Conservation (phyloP, 768 basidiomycete genomes). For the Podaxis sp. region DNA sequence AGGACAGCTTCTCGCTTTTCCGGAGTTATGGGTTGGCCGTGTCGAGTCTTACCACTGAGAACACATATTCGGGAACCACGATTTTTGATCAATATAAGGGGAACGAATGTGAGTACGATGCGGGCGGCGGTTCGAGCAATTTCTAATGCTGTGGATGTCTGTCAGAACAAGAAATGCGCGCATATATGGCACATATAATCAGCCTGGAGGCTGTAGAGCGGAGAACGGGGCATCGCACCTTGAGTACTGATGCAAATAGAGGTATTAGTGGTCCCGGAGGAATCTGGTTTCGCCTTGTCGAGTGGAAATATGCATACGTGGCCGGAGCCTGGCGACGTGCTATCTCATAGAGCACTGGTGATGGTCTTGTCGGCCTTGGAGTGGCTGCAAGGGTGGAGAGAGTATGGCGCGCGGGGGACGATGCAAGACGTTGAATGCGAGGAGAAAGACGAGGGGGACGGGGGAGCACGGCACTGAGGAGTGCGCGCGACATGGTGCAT, state of each 20-base stretch:
- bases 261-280: slow-evolving; percentile 42
- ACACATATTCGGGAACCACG: slow-evolving; percentile 50
- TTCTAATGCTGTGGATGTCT: slow-evolving; percentile 78
- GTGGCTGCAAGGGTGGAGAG: background rate
- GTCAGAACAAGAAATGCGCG: slow-evolving; percentile 12
- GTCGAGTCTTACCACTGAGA: slow-evolving; percentile 45
- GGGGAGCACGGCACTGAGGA: slow-evolving; percentile 5
- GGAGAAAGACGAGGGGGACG: background rate
- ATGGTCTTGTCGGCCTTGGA: background rate
- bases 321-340: slow-evolving; percentile 2
- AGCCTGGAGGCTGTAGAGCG: background rate
- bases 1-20: slow-evolving; percentile 50
- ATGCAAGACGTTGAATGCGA: background rate
- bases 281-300: slow-evolving; percentile 33
- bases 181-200: slow-evolving; percentile 1
- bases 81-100: slow-evolving; percentile 63
- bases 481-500: slow-evolving; percentile 13
- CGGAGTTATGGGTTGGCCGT: slow-evolving; percentile 50
- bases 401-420: background rate
- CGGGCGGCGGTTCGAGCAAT: slow-evolving; percentile 69
- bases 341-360: slow-evolving; percentile 12
- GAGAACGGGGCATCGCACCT: slow-evolving; percentile 41
- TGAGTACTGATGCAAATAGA: slow-evolving; percentile 58
- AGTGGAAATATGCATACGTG: slow-evolving; percentile 31
- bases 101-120: slow-evolving; percentile 74